Base-by-base conservation (phyloP, 2,329 filamentous ascomycete genomes). In the Cadophora sp. region DNA sequence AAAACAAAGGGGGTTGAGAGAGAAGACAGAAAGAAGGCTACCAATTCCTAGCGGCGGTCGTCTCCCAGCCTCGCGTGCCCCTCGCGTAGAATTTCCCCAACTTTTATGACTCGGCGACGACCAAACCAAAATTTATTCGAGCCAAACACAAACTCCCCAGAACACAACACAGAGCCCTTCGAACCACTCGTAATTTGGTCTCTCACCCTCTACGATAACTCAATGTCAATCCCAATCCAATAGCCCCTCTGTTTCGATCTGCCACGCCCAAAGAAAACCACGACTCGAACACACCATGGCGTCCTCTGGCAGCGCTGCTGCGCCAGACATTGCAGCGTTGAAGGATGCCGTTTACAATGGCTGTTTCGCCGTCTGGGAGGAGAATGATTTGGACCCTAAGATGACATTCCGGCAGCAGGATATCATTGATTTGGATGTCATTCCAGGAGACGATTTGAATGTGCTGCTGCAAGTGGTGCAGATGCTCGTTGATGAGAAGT, bases 401-500 rank as follows among this genome's bases (percentile, higher is more conserved):
- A 56, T 68, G 6, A 71, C 87, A 62, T 89, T 89, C 77, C 84
- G 83, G 14, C 88, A 90, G 76, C 81, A 85, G 43, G 87, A 89
- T 72, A 80, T 91, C 48, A 79, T 87, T 67, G 83, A 83, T 29
- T 81, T 89, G 67, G 83, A 84, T 67, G 82, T 90, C 70, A 84
- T 90, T 60, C 86, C 87, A 5, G 83, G 85, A 61, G 81, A 84
- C 69, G 85, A 89, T 76, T 78, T 87, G 70, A 78, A 82, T 75
- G 81, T 85, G 58, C 83, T 90, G 26, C 77, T 88, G 66, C 79
- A 81, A 65, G 84, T 89, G 19, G 82, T 89, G 50, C 86, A 89
- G 78, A 81, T 79, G 40, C 83, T 91, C 63, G 84, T 84, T 68
- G 82, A 88, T 73, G 87, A 91, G 75, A 87, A 86, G 76, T 83